Evolutionary conservation across 164 flowering plant species (phyloP), one percentile per base, ranked within the genome.

Genomic region (Amborella trichopoda): DNA sequence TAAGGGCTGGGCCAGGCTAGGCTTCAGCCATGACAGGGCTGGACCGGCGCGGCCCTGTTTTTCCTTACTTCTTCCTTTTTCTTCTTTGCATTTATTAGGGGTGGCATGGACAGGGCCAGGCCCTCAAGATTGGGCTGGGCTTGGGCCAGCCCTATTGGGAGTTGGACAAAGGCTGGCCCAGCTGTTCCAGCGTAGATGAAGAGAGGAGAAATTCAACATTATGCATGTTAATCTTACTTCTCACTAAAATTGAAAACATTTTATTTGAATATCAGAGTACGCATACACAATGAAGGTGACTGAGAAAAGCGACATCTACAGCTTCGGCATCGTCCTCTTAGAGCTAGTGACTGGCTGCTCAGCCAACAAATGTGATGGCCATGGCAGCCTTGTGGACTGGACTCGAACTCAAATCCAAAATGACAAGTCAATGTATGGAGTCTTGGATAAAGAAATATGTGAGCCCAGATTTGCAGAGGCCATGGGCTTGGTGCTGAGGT

Each of bases 251-350:
- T n/a, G n/a, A n/a, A n/a, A n/a, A n/a, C n/a, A n/a, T n/a, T n/a
- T n/a, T n/a, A n/a, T n/a, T n/a, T n/a, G n/a, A n/a, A n/a, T n/a
- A 23, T 25, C 78, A 79, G 95, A 82, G 49, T 73, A 66, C 48
- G 82, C 79, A 24, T 60, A 69, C 16, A 70, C 84, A 2, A 46
- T 42, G 19, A 63, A 56, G 59, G 73, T 77, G 55, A 75, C 57
- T 28, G 85, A 77, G 72, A 87, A 83, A 71, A 64, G 65, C 6
- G 94, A 81, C 44, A 82, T 83, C 0, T 87, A 75, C 41, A 79
- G 94, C 58, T 83, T 81, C 21, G 96, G 91, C 3, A 88, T 83
- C 25, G 66, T 87, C 13, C 81, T 87, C 9, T 57, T 87, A 28
- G 96, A 87, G 56, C 60, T 87, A 28, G 64, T 55, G 4, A 83